phyloP scores from a whole-genome alignment of 2,329 filamentous ascomycete species.

The Neoarthrinium moseri region DNA sequence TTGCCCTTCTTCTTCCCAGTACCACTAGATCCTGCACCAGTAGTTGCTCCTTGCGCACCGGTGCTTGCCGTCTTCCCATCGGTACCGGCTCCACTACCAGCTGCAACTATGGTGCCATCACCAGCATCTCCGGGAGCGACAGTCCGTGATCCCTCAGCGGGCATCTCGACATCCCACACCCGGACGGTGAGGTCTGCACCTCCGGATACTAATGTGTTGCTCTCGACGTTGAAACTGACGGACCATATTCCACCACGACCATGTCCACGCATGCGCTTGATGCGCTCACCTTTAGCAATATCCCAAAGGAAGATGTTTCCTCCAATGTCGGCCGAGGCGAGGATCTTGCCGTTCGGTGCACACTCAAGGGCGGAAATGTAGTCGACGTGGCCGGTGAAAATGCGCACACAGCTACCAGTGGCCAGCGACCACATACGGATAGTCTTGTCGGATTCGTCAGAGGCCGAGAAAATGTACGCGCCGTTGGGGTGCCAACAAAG shows the following conservation, averaged over 20 bases:
- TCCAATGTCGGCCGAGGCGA: slow-evolving; percentile 86
- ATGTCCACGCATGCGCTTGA: slow-evolving; percentile 93
- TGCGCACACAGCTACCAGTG: slow-evolving; percentile 81
- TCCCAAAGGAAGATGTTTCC: slow-evolving; percentile 96
- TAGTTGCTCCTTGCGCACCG: slow-evolving; percentile 25
- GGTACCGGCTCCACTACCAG: slow-evolving; percentile 31
- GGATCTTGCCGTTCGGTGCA: slow-evolving; percentile 80
- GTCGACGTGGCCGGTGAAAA: slow-evolving; percentile 89
- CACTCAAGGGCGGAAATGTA: slow-evolving; percentile 84
- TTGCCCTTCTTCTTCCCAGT: slow-evolving; percentile 73
- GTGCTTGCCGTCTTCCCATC: slow-evolving; percentile 37
- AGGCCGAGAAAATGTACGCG: slow-evolving; percentile 89
- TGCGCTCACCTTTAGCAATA: slow-evolving; percentile 76
- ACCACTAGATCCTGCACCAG: slow-evolving; percentile 25
- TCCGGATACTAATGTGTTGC: slow-evolving; percentile 83
- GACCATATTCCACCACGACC: slow-evolving; percentile 93
- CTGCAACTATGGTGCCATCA: slow-evolving; percentile 40
- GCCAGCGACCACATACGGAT: slow-evolving; percentile 97
- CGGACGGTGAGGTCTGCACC: slow-evolving; percentile 91
- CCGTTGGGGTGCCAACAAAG: slow-evolving; percentile 95
- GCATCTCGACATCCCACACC: slow-evolving; percentile 84
- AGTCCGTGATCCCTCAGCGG: slow-evolving; percentile 55
- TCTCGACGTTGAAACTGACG: slow-evolving; percentile 90
- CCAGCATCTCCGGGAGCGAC: slow-evolving; percentile 34
- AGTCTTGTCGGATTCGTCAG: slow-evolving; percentile 80